Evolutionary conservation across 352 stramenopile genomes (phyloP), one percentile per base, ranked within the genome.

Genomic region (Phytophthora megakarya): DNA sequence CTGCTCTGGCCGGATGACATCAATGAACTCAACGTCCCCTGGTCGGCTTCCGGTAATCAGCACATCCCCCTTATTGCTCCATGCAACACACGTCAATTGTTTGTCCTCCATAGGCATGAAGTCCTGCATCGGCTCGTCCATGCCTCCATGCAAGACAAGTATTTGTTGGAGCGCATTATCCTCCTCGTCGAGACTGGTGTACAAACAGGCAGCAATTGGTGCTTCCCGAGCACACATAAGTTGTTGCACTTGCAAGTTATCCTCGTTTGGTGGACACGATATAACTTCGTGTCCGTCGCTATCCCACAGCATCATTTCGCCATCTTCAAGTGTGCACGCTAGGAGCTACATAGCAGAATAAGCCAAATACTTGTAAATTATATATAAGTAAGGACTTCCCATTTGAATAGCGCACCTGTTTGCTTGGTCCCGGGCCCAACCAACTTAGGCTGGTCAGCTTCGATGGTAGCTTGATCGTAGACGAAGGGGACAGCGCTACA

Each of bases 1-100:
- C 35, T 57, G 67, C 53, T 72, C 53, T 11, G 59, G 54, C 9
- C 35, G 53, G 13, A 67, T 69, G 15, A 77, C 62, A 28, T 74
- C 60, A 32, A 81, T 72, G 28, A 81, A 75, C 25, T 78, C 66
- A 30, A 81, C 63, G 18, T 75, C 43, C 6, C 70, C 73, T 3
- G 46, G 63, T 38, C 38, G 30, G 18, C 58, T 76, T 35, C 66
- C 73, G 22, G 61, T 63, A 19, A 74, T 73, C 16, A 73, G 35
- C 8, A 78, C 46, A 13, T 75, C 38, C 11, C 59, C 59, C 35
- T 45, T 35, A 33, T 67, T 74, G 43, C 59, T 72, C 73, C 73
- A 81, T 0, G 70, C 59, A 45, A 78, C 19, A 23, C 70, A 75
- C 0, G 70, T 76, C n/a, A 81, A 49, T 43, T 76, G 57, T 6